These are phyloP conservation scores for Xylaria castorea DNA, from an alignment of 495 filamentous ascomycete species.

Conservation along the genomic window DNA sequence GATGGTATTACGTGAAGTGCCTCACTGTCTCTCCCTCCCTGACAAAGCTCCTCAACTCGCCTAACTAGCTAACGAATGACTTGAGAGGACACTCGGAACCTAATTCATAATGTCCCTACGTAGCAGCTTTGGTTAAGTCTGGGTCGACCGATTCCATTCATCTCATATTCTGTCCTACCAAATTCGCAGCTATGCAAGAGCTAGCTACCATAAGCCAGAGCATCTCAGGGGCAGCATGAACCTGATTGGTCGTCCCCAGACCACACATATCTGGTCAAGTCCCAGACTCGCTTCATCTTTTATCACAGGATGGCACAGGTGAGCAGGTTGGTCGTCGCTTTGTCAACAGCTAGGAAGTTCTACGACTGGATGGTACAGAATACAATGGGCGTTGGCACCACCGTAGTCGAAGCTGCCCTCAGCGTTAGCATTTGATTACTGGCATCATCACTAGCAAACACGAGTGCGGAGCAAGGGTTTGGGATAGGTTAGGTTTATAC, in stretches of 20 bases:
- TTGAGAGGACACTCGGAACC: background rate
- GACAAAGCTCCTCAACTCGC: background rate
- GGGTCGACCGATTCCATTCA: background rate
- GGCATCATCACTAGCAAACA: background rate
- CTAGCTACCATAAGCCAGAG: background rate
- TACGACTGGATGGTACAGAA: background rate
- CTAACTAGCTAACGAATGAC: background rate
- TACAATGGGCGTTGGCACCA: background rate
- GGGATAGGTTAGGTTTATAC: background rate
- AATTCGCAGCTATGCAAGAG: background rate
- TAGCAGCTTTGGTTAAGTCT: background rate
- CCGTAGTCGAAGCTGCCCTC: background rate
- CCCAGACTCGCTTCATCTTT: background rate
- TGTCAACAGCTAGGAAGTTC: background rate
- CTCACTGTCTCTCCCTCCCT: background rate
- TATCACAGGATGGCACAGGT: background rate
- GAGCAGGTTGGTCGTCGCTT: background rate
- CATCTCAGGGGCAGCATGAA: background rate
- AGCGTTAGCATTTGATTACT: background rate
- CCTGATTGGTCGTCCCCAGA: background rate
- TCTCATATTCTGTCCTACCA: background rate
- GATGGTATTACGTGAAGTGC: background rate
- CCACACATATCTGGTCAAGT: background rate
- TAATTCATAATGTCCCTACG: background rate
- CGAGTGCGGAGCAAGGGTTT: background rate